Conservation (phyloP, 768 basidiomycete genomes). For the Chiua virens region DNA sequence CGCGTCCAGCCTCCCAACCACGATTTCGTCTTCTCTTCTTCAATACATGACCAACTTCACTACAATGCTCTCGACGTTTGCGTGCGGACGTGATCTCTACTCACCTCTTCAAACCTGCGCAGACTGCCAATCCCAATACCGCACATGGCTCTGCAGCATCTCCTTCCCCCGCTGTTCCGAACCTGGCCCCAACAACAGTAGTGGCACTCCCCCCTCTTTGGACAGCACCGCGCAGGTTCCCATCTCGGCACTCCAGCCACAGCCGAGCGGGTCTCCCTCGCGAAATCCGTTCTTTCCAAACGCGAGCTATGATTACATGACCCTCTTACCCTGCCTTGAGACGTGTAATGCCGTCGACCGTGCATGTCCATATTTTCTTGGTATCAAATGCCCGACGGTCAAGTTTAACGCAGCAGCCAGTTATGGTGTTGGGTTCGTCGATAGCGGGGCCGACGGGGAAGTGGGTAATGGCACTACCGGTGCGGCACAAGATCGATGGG, state of each 20-base stretch:
- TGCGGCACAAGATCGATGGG: conserved; percentile 60
- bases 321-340: conserved; percentile 78
- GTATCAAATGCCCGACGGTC: conserved; percentile 64
- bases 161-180: conserved; percentile 79
- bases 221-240: conserved; percentile 33
- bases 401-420: conserved; percentile 63
- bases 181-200: conserved; percentile 28
- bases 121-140: conserved; percentile 72
- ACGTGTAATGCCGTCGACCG: conserved; percentile 71
- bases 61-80: conserved; percentile 63
- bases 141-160: conserved; percentile 73
- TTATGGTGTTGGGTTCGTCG: conserved; percentile 78
- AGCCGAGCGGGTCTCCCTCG: conserved; percentile 38
- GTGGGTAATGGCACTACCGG: conserved; percentile 53
- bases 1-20: conserved; percentile 47
- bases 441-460: conserved; percentile 46
- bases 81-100: conserved; percentile 80
- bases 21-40: conserved; percentile 51
- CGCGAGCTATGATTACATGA: conserved; percentile 47
- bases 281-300: conserved; percentile 52
- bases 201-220: conserved; percentile 18
- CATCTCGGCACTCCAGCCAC: conserved; percentile 50
- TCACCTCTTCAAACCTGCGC: conserved; percentile 76
- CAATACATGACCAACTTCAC: conserved; percentile 74
- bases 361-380: conserved; percentile 73